A percentile compares a stretch with the other conserved stretches of the same genome.
These are phyloP conservation scores for Cordyceps fumosorosea DNA, from an alignment of 2,329 filamentous ascomycete genomes.

Conservation along the genomic window DNA sequence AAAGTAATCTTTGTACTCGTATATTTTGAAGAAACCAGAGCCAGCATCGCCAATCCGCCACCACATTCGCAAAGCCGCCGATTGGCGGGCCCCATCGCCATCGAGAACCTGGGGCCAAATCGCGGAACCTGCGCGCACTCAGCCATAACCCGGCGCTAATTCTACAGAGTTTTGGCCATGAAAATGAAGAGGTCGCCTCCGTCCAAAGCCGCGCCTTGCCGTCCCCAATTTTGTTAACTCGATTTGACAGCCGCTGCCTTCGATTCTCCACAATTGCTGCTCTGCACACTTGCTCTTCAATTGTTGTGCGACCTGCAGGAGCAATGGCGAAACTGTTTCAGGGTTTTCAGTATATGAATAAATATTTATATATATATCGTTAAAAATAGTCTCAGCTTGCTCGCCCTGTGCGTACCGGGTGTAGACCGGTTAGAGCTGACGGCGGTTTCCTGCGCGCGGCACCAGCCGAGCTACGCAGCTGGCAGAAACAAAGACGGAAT, in stretches of 20 bases:
- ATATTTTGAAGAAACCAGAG: too few relatives aligned
- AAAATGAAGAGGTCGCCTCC: neutral
- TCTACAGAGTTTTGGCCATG: neutral
- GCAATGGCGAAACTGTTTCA: neutral
- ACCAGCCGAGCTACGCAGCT: neutral
- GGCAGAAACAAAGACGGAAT: neutral
- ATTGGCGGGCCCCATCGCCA: neutral
- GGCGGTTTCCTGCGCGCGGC: neutral
- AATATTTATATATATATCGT: too few relatives aligned
- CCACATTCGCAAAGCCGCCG: conserved; percentile 1
- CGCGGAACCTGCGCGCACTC: conserved; percentile 2
- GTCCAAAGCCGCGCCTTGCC: conserved; percentile 8
- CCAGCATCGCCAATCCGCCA: neutral
- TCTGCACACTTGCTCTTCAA: neutral
- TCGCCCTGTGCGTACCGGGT: too few relatives aligned
- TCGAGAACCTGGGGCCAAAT: neutral
- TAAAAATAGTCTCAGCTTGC: too few relatives aligned
- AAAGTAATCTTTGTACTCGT: too few relatives aligned
- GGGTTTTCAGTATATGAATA: neutral
- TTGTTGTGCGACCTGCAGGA: neutral
- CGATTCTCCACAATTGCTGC: neutral
- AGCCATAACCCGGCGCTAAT: neutral
- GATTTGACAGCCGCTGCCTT: neutral
- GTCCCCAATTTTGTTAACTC: neutral
- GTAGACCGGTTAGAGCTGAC: too few relatives aligned